Conservation (phyloP, 148 eudicot genomes). For the Nepenthes mirabilis region DNA sequence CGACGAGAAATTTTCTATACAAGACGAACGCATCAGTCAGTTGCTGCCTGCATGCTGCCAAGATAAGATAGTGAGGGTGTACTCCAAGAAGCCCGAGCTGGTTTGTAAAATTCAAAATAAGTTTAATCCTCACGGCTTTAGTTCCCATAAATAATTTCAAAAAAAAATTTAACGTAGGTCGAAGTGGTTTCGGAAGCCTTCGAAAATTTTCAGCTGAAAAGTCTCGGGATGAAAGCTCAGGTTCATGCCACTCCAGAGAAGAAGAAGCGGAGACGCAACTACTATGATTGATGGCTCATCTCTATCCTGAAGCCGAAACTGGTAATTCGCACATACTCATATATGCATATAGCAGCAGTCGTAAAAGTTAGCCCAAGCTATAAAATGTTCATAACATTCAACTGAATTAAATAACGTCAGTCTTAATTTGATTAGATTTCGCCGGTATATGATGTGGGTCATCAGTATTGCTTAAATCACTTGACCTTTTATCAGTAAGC, state of each 20-base stretch:
- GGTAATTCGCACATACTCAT: too few species aligned
- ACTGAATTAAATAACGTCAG: too few species aligned
- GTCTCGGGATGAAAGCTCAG: slow-evolving; percentile 50
- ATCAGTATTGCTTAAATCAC: too few species aligned
- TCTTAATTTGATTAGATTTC: too few species aligned
- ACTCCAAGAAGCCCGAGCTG: slow-evolving; percentile 68
- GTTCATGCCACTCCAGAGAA: slow-evolving; percentile 78
- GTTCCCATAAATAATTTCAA: neutral
- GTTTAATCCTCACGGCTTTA: neutral
- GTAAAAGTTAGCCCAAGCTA: too few species aligned
- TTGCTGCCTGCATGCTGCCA: slow-evolving; percentile 55
- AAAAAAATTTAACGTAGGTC: slow-evolving; percentile 29
- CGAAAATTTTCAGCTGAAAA: slow-evolving; percentile 54
- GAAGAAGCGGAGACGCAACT: slow-evolving; percentile 22
- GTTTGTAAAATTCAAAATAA: slow-evolving; percentile 16
- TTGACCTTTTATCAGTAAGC: too few species aligned
- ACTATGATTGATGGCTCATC: too few species aligned
- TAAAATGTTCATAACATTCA: too few species aligned
- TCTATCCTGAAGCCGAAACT: too few species aligned
- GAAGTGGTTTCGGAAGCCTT: slow-evolving; percentile 68
- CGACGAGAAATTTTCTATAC: slow-evolving; percentile 34
- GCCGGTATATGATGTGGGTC: too few species aligned
- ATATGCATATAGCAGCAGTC: too few species aligned
- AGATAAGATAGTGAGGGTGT: slow-evolving; percentile 77
- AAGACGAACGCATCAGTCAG: slow-evolving; percentile 52